phyloP scores from a whole-genome alignment of 441 rosid genomes.

The Omphalea diandra region DNA sequence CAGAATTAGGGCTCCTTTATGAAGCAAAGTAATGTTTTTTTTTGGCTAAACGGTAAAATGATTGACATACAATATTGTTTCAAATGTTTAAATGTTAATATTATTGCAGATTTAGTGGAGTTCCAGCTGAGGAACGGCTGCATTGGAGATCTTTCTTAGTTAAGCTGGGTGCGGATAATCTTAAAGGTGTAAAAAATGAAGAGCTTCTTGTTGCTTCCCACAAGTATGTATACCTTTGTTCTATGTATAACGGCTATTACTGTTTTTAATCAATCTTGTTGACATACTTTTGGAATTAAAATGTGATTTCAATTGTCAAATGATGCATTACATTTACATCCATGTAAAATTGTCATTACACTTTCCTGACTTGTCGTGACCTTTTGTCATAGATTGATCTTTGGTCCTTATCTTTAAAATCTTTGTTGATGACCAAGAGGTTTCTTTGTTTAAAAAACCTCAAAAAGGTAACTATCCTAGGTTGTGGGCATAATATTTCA shows the following conservation, averaged over 20 bases:
- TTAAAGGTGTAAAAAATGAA: conserved; percentile 83
- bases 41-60: too few species aligned
- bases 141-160: conserved; percentile 94
- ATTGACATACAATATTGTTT: conserved; percentile 3
- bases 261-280: not conserved
- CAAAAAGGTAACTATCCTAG: not conserved
- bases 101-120: conserved; percentile 81
- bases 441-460: not conserved
- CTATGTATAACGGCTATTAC: not conserved
- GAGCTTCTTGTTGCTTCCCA: conserved; percentile 97
- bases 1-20: not conserved
- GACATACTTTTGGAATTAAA: not conserved
- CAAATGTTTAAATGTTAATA: not conserved
- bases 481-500: not conserved
- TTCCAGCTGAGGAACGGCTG: conserved; percentile 86
- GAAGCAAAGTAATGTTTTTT: not conserved
- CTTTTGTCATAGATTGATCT: not conserved
- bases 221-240: conserved; percentile 47
- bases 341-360: not conserved
- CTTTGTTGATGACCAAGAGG: not conserved
- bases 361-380: not conserved
- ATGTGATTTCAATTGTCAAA: not conserved
- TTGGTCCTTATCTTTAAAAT: not conserved
- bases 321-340: not conserved
- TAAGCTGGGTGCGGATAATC: conserved; percentile 92